These are phyloP conservation scores for Aspergillus versicolor DNA, from an alignment of 2,329 filamentous ascomycete species.

Conservation along the genomic window DNA sequence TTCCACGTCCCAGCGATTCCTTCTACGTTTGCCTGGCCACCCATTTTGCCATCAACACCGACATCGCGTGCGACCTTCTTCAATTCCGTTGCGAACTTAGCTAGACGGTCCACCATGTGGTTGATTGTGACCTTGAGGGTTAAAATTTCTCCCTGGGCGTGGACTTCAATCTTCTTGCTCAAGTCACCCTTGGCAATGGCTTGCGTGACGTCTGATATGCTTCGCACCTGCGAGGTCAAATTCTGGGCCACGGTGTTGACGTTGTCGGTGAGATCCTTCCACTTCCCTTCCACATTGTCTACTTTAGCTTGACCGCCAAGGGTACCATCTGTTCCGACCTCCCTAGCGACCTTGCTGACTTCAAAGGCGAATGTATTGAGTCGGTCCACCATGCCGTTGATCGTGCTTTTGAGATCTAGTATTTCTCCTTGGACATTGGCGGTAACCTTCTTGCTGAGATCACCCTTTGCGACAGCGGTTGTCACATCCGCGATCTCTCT, in stretches of 20 bases:
- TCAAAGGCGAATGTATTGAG: constrained; percentile 65
- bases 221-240: constrained; percentile 69
- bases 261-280: constrained; percentile 66
- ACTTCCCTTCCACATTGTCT: constrained; percentile 65
- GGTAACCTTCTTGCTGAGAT: constrained; percentile 93
- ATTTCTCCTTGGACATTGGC: constrained; percentile 95
- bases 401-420: constrained; percentile 87
- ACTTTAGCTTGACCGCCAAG: constrained; percentile 65
- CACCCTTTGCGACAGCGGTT: constrained; percentile 88
- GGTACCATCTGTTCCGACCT: constrained; percentile 64
- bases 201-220: constrained; percentile 91
- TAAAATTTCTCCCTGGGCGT: constrained; percentile 91
- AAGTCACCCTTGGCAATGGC: constrained; percentile 95
- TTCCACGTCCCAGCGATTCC: constrained; percentile 95
- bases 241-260: constrained; percentile 69
- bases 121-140: constrained; percentile 96
- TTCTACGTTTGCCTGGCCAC: constrained; percentile 90
- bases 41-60: constrained; percentile 97
- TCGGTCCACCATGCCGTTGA: constrained; percentile 67
- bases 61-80: constrained; percentile 95
- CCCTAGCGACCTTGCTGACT: constrained; percentile 64
- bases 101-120: constrained; percentile 95
- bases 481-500: constrained; percentile 97
- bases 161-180: constrained; percentile 92
- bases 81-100: constrained; percentile 93